Percentiles rank a stretch among this genome's conserved stretches.
Conservation (phyloP, 2,329 filamentous ascomycete genomes). For the Fusarium coicis region DNA sequence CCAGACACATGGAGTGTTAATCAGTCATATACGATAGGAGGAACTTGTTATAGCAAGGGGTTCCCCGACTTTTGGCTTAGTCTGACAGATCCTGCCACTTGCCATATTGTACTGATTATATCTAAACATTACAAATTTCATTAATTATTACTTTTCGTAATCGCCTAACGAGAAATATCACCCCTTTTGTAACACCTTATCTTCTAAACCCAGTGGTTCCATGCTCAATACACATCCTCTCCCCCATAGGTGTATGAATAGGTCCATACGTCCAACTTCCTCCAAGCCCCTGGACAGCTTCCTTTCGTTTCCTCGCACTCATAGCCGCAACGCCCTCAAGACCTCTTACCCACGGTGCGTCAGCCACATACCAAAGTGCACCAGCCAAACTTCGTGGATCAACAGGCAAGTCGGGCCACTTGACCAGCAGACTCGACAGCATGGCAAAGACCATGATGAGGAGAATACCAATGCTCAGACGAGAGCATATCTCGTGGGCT, state of each 20-base stretch:
- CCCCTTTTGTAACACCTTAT: background rate
- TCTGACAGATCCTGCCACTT: too few species aligned
- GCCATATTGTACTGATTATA: too few species aligned
- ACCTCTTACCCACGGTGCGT: constrained; percentile 29
- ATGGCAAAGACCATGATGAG: constrained; percentile 55
- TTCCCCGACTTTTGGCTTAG: too few species aligned
- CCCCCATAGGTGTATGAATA: constrained; percentile 24
- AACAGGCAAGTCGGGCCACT: constrained; percentile 57
- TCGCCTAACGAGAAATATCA: accelerated
- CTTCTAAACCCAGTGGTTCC: constrained; percentile 23
- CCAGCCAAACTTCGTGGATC: constrained; percentile 59
- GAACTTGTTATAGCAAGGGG: too few species aligned
- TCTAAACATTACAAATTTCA: background rate
- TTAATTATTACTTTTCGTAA: background rate
- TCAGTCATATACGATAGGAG: too few species aligned
- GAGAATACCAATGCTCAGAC: constrained; percentile 53
- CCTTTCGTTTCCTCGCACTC: constrained; percentile 20
- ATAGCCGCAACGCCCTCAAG: constrained; percentile 33
- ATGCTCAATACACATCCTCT: constrained; percentile 35
- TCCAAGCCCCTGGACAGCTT: constrained; percentile 22
- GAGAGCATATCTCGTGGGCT: constrained; percentile 54
- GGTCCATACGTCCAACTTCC: constrained; percentile 35
- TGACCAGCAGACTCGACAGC: constrained; percentile 51
- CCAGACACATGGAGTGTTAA: too few species aligned
- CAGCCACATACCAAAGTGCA: constrained; percentile 54